phyloP scores from a whole-genome alignment of 148 eudicot genomes.

The Rhododendron mucronatum region DNA sequence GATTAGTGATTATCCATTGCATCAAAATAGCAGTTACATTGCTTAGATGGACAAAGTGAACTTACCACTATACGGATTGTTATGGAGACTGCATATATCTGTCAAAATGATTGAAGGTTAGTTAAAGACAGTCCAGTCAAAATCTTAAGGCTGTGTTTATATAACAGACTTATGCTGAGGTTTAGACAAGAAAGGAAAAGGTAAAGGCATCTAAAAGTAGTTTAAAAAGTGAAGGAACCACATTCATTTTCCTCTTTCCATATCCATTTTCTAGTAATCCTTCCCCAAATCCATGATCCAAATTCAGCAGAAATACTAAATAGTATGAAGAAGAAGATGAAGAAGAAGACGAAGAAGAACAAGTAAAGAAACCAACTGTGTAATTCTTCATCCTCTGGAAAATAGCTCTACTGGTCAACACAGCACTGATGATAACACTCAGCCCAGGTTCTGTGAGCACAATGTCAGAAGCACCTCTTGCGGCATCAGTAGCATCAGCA shows the following conservation, averaged over 20 bases:
- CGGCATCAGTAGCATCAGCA: slow-evolving; percentile 97
- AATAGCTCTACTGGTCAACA: slow-evolving; percentile 92
- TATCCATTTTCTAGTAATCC: not conserved
- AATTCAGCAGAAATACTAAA: not conserved
- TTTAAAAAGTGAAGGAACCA: not conserved
- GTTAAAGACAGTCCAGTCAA: not conserved
- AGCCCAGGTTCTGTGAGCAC: slow-evolving; percentile 97
- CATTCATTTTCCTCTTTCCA: not conserved
- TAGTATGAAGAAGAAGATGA: not conserved
- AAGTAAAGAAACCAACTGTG: slow-evolving; percentile 47
- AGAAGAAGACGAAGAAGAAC: not conserved
- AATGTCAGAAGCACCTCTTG: slow-evolving; percentile 90
- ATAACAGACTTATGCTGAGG: not conserved
- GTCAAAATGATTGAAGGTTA: slow-evolving; percentile 10
- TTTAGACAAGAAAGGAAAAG: not conserved
- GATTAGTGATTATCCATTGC: not conserved
- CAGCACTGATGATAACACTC: slow-evolving; percentile 95
- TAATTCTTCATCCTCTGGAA: slow-evolving; percentile 99
- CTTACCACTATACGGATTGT: slow-evolving; percentile 99
- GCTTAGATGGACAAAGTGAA: slow-evolving; percentile 9
- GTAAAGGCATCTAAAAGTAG: not conserved
- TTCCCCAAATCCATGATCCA: not conserved
- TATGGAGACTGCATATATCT: slow-evolving; percentile 98
- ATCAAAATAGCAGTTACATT: not conserved
- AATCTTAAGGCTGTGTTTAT: not conserved